phyloP scores from a whole-genome alignment of 2,329 filamentous ascomycete species.

The Aspergillus quadricinctus region DNA sequence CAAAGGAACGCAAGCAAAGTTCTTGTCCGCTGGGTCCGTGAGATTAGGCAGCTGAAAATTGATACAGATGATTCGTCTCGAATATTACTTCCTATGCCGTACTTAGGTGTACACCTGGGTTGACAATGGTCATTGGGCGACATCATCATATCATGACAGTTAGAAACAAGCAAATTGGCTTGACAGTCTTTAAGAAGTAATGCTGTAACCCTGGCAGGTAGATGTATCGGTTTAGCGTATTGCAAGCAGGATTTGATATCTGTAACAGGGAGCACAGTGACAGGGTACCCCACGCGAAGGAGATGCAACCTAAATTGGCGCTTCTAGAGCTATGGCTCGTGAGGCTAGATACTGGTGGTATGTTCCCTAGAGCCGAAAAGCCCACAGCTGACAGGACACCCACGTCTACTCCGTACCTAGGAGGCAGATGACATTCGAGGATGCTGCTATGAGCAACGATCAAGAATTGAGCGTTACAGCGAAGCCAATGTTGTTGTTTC shows the following conservation, averaged over 20 bases:
- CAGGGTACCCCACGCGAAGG: background rate
- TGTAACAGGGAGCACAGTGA: background rate
- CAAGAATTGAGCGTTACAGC: background rate
- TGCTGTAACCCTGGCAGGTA: background rate
- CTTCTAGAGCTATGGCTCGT: background rate
- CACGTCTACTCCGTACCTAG: background rate
- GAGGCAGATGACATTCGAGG: background rate
- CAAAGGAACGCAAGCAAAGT: slow-evolving; percentile 15
- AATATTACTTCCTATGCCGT: background rate
- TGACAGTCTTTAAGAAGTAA: too few species aligned
- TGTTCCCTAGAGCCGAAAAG: background rate
- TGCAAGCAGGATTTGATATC: background rate
- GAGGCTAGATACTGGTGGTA: background rate
- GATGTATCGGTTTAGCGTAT: background rate
- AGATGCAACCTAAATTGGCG: background rate
- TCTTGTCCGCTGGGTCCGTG: slow-evolving; percentile 1
- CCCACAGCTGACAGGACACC: background rate
- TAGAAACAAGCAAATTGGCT: background rate
- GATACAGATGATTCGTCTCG: slow-evolving; percentile 4
- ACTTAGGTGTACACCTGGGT: background rate
- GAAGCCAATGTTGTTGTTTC: slow-evolving; percentile 8
- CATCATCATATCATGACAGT: slow-evolving; percentile 17
- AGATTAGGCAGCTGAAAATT: background rate
- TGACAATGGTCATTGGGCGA: slow-evolving; percentile 5
- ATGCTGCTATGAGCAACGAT: background rate